These are phyloP conservation scores for Magnaporthales sp. DNA, from an alignment of 2,329 filamentous ascomycete species.

Conservation along the genomic window DNA sequence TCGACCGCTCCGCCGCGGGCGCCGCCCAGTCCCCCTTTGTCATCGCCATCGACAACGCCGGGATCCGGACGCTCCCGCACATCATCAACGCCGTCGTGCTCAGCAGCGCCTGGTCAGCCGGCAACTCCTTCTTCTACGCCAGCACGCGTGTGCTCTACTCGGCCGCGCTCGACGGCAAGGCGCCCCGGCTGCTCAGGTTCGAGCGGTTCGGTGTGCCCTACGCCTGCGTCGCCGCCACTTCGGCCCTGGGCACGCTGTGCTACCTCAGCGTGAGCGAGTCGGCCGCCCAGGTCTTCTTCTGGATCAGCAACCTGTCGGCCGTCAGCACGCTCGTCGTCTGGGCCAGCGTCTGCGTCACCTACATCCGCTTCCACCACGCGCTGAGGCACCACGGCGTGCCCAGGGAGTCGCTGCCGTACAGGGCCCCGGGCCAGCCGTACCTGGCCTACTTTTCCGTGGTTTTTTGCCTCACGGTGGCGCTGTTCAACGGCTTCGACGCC, in stretches of 20 bases:
- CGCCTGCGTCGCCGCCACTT: slow-evolving; percentile 30
- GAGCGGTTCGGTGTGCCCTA: slow-evolving; percentile 34
- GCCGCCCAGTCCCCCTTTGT: slow-evolving; percentile 30
- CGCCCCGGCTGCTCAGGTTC: slow-evolving; percentile 36
- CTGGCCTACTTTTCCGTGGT: slow-evolving; percentile 54
- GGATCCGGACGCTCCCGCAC: slow-evolving; percentile 49
- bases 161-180: slow-evolving; percentile 37
- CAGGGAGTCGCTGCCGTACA: slow-evolving; percentile 56
- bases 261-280: slow-evolving; percentile 51
- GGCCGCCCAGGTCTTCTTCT: slow-evolving; percentile 10
- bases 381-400: slow-evolving; percentile 56
- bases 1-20: slow-evolving; percentile 16
- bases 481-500: slow-evolving; percentile 65
- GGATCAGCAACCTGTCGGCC: slow-evolving; percentile 34
- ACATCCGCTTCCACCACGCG: slow-evolving; percentile 60
- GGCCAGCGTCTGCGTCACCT: slow-evolving; percentile 58
- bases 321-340: slow-evolving; percentile 64
- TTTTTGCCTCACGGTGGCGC: slow-evolving; percentile 55
- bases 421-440: slow-evolving; percentile 58
- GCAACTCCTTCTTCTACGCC: slow-evolving; percentile 24
- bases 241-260: slow-evolving; percentile 51
- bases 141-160: slow-evolving; percentile 31
- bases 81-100: slow-evolving; percentile 62
- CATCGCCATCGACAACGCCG: slow-evolving; percentile 52
- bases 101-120: slow-evolving; percentile 25